phyloP scores from a whole-genome alignment of 257 asterid species.

The Ophiorrhiza pumila region DNA sequence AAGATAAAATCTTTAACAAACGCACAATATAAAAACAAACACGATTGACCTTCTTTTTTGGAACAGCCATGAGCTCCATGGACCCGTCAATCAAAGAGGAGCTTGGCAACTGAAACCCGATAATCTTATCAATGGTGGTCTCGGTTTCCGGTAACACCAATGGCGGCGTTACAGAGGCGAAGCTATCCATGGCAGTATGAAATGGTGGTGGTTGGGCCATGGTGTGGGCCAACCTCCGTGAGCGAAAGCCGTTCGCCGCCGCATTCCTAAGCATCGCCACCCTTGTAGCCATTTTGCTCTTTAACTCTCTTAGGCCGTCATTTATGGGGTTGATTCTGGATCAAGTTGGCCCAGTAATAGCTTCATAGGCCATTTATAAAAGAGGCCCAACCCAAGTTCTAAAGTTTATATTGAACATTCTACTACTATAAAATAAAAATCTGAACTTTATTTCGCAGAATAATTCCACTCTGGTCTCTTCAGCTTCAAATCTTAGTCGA shows the following conservation, averaged over 20 bases:
- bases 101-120: constrained; percentile 26
- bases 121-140: constrained; percentile 9
- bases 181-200: constrained; percentile 27
- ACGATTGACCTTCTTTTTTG: constrained; percentile 56
- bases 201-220: constrained; percentile 50
- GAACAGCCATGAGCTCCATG: constrained; percentile 92
- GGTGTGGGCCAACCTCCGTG: constrained; percentile 48
- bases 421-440: neutral
- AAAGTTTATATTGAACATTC: neutral
- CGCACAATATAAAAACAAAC: neutral
- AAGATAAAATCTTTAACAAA: no score
- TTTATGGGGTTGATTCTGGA: neutral
- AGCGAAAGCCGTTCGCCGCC: constrained; percentile 13
- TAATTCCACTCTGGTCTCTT: neutral
- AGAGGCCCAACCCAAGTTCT: neutral
- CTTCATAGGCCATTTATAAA: neutral
- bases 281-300: constrained; percentile 9
- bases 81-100: constrained; percentile 39
- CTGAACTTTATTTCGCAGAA: neutral
- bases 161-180: constrained; percentile 35
- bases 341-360: neutral
- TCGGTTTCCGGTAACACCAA: constrained; percentile 53
- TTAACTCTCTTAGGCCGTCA: neutral
- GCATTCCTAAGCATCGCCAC: constrained; percentile 14
- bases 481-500: neutral